Conservation (phyloP, 257 asterid genomes). For the Dorcoceras hygrometricum region DNA sequence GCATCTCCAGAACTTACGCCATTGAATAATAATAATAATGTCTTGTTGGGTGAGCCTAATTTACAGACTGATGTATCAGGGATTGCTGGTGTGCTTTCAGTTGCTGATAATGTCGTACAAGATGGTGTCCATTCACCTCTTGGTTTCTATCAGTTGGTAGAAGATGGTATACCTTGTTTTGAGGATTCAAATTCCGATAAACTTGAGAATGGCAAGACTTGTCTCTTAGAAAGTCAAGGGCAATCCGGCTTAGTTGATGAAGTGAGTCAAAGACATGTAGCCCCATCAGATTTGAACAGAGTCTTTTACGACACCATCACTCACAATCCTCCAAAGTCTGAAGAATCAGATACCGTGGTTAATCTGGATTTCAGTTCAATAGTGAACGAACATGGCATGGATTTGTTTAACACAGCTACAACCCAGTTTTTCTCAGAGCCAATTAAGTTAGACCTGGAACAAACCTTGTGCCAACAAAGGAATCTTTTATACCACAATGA, state of each 20-base stretch:
- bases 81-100: slow-evolving; percentile 29
- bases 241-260: slow-evolving; percentile 36
- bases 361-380: slow-evolving; percentile 26
- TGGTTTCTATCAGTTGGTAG: slow-evolving; percentile 26
- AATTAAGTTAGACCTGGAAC: slow-evolving; percentile 33
- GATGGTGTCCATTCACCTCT: slow-evolving; percentile 29
- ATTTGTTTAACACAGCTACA: slow-evolving; percentile 22
- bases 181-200: slow-evolving; percentile 33
- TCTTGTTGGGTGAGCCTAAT: slow-evolving; percentile 28
- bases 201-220: slow-evolving; percentile 28
- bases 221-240: slow-evolving; percentile 27
- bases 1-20: slow-evolving; percentile 24
- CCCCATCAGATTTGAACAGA: slow-evolving; percentile 23
- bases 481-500: slow-evolving; percentile 18
- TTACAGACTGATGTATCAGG: slow-evolving; percentile 28
- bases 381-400: slow-evolving; percentile 28
- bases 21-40: slow-evolving; percentile 30
- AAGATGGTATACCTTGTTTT: slow-evolving; percentile 32
- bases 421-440: slow-evolving; percentile 33
- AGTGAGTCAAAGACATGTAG: slow-evolving; percentile 34
- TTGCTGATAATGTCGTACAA: slow-evolving; percentile 18
- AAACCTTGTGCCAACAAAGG: slow-evolving; percentile 32
- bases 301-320: slow-evolving; percentile 23
- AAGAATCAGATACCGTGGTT: slow-evolving; percentile 24
- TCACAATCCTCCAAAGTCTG: slow-evolving; percentile 32